Evolutionary conservation across 306 rosid species (phyloP), one percentile per base, ranked within the genome.

Genomic region (Vicia faba): DNA sequence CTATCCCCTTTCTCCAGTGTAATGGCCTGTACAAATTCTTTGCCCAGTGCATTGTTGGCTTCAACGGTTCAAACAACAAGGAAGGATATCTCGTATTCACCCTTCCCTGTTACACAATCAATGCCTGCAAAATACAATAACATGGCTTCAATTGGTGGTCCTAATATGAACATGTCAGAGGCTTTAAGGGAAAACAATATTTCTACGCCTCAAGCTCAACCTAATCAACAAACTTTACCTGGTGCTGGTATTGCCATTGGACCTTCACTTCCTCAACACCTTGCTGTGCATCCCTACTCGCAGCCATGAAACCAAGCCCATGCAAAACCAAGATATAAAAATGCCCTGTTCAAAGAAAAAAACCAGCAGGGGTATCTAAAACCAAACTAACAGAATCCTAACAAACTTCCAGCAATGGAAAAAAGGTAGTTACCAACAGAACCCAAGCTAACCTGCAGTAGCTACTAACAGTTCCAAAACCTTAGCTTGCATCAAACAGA

Each of bases 251-350:
- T 89, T 68, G 89, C 95, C 8, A 80, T 97, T 25, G 97, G 96
- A 71, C 95, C 97, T 55, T 82, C 96, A 49, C 86, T 88, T 79
- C 97, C 96, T 31, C 99, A 95, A 69, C 99, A 95, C 81, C 78
- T 95, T 71, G 84, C 96, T 20, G 85, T 95, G 84, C 97, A 95
- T 79, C 99, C 97, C 16, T 95, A 95, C 72, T 82, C 99, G 23
- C 99, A 91, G 76, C 97, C 96, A n/a, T n/a, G n/a, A n/a, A n/a
- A n/a, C n/a, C n/a, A n/a, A n/a, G n/a, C n/a, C n/a, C n/a, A n/a
- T n/a, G n/a, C n/a, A n/a, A n/a, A n/a, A n/a, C n/a, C n/a, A n/a
- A n/a, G n/a, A n/a, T n/a, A n/a, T n/a, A n/a, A n/a, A n/a, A n/a
- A n/a, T n/a, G n/a, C n/a, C n/a, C n/a, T n/a, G n/a, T n/a, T n/a